These are phyloP conservation scores for Geotrichum reessii DNA, from an alignment of 1,139 yeast species.

Conservation along the genomic window DNA sequence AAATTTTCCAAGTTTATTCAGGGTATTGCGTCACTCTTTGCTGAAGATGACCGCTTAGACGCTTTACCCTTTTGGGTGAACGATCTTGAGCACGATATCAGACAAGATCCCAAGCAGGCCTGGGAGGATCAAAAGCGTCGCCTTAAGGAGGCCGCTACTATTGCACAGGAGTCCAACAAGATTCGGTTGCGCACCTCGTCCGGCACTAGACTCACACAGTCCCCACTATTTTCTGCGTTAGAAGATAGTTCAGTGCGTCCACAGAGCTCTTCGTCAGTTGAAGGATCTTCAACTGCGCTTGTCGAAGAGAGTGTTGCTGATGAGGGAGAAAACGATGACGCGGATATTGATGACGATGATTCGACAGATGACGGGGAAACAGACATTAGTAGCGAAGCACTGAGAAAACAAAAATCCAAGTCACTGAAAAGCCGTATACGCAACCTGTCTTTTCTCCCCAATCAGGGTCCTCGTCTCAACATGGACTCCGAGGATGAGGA, in stretches of 20 bases:
- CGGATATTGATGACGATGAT: slow-evolving; percentile 28
- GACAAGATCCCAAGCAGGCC: slow-evolving; percentile 70
- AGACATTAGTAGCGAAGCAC: not conserved
- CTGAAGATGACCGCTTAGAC: slow-evolving; percentile 87
- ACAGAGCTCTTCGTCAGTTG: slow-evolving; percentile 13
- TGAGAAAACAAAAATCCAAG: slow-evolving; percentile 13
- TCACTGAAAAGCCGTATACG: slow-evolving; percentile 6
- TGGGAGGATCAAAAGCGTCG: slow-evolving; percentile 46
- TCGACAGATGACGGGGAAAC: slow-evolving; percentile 28
- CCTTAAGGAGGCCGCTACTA: slow-evolving; percentile 23
- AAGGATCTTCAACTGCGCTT: slow-evolving; percentile 17
- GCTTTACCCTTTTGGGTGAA: slow-evolving; percentile 92
- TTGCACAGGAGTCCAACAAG: slow-evolving; percentile 22
- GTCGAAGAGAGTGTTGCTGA: slow-evolving; percentile 31
- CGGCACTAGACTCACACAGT: slow-evolving; percentile 6
- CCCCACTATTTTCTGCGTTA: slow-evolving; percentile 16
- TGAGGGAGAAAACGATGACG: slow-evolving; percentile 29
- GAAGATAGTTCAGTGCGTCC: slow-evolving; percentile 7
- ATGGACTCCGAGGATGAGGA: slow-evolving; percentile 89
- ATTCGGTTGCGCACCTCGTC: slow-evolving; percentile 18
- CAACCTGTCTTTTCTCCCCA: slow-evolving; percentile 29
- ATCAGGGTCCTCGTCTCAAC: slow-evolving; percentile 38
- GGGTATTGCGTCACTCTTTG: slow-evolving; percentile 80
- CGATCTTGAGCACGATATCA: slow-evolving; percentile 76
- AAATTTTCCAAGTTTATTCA: slow-evolving; percentile 85